These are phyloP conservation scores for Coemansia pectinata DNA, from an alignment of 192 early-diverging fungal genomes.

Conservation along the genomic window DNA sequence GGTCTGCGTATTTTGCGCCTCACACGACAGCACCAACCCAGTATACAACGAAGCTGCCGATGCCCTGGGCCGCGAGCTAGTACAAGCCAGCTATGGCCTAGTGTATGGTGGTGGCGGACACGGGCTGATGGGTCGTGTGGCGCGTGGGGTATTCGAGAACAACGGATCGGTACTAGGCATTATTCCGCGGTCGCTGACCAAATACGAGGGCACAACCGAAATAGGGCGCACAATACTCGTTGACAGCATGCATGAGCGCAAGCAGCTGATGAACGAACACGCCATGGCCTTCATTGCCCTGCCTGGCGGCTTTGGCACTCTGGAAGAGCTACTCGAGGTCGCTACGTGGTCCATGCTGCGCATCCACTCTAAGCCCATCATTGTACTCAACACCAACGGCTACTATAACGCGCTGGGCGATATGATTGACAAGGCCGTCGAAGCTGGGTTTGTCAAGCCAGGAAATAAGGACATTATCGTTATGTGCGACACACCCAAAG, in stretches of 20 bases:
- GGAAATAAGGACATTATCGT: slow-evolving; percentile 58
- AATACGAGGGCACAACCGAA: slow-evolving; percentile 46
- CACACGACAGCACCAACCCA: slow-evolving; percentile 23
- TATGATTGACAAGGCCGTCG: slow-evolving; percentile 63
- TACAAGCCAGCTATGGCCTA: slow-evolving; percentile 59
- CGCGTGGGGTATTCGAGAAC: slow-evolving; percentile 60
- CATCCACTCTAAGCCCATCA: slow-evolving; percentile 81
- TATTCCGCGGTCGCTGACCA: slow-evolving; percentile 66
- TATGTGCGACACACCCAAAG: slow-evolving; percentile 61
- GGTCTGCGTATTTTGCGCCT: slow-evolving; percentile 55
- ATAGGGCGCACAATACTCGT: slow-evolving; percentile 64
- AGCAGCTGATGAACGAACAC: slow-evolving; percentile 69
- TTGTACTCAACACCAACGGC: slow-evolving; percentile 73
- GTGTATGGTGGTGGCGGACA: slow-evolving; percentile 69
- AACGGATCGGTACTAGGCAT: slow-evolving; percentile 73
- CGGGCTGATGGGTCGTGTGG: slow-evolving; percentile 85
- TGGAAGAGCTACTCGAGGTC: slow-evolving; percentile 86
- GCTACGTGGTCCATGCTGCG: slow-evolving; percentile 77
- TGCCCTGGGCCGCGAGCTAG: slow-evolving; percentile 60
- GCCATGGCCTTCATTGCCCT: slow-evolving; percentile 76
- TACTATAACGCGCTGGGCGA: slow-evolving; percentile 71
- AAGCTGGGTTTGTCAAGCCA: slow-evolving; percentile 64
- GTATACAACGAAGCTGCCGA: slow-evolving; percentile 27
- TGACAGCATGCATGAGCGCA: slow-evolving; percentile 83
- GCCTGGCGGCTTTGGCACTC: slow-evolving; percentile 85